These are phyloP conservation scores for Ascochyta pisi DNA, from an alignment of 2,329 filamentous ascomycete species.

Conservation along the genomic window DNA sequence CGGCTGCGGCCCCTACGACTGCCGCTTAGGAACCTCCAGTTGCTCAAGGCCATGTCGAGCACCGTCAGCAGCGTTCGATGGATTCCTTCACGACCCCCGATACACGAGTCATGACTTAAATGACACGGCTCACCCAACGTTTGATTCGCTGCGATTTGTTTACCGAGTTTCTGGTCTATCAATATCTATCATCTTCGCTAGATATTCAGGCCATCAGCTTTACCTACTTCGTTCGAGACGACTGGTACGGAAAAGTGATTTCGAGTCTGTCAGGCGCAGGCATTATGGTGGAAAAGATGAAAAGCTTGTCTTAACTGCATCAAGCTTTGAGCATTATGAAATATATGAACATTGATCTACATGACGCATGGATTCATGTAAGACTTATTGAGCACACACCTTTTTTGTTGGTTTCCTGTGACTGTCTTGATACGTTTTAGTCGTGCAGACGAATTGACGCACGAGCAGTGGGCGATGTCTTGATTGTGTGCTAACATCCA, in stretches of 20 bases:
- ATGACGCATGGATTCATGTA: conserved; percentile 14
- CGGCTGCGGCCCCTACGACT: conserved; percentile 38
- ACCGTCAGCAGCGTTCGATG: conserved; percentile 18
- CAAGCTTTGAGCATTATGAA: conserved; percentile 27
- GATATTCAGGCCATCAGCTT: conserved; percentile 37
- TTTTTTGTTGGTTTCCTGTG: no score
- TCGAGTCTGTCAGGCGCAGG: conserved; percentile 40
- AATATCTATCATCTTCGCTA: conserved; percentile 42
- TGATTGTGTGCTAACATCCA: no score
- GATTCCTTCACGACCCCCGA: conserved; percentile 13
- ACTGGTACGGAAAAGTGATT: conserved; percentile 42
- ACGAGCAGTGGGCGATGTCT: no score
- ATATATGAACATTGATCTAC: conserved; percentile 21
- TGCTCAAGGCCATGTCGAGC: conserved; percentile 28
- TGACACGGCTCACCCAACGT: conserved; percentile 17
- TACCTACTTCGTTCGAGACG: conserved; percentile 40
- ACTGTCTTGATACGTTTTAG: no score
- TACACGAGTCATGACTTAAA: conserved; percentile 23
- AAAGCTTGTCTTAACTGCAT: conserved; percentile 34
- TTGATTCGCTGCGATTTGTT: conserved; percentile 35
- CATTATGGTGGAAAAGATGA: conserved; percentile 38
- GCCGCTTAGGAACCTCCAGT: conserved; percentile 44
- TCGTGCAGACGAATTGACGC: no score
- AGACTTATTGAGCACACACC: neutral
- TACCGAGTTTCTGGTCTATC: conserved; percentile 31